Evolutionary conservation across 306 rosid species (phyloP).

Genomic region (Cicer cuneatum): DNA sequence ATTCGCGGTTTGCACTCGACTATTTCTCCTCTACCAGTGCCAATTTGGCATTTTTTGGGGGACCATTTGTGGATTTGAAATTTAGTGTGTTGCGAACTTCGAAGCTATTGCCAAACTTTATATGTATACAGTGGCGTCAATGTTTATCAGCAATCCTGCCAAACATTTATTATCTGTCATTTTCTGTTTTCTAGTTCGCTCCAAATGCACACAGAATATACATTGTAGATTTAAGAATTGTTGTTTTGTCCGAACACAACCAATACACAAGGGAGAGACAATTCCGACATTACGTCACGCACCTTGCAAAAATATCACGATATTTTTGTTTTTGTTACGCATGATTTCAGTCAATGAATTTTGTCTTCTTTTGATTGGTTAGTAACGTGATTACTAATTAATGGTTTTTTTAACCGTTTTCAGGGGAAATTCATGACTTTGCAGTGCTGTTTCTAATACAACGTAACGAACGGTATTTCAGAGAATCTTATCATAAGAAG

Average conservation of each 20-base stretch:
- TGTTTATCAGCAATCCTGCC: slow-evolving; percentile 4
- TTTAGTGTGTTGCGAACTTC: not conserved
- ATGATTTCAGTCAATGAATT: not conserved
- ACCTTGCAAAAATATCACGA: not conserved
- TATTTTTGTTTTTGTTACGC: not conserved
- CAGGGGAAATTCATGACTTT: not conserved
- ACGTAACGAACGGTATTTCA: no score
- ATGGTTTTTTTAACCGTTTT: not conserved
- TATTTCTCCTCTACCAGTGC: not conserved
- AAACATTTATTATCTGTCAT: slow-evolving; percentile 22
- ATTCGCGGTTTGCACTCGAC: no score
- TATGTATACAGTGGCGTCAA: slow-evolving; percentile 16
- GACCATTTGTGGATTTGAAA: not conserved
- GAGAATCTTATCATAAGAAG: no score
- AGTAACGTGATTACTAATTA: not conserved
- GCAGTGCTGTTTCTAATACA: not conserved
- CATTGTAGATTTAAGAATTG: not conserved
- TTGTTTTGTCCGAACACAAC: slow-evolving; percentile 30
- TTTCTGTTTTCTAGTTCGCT: not conserved
- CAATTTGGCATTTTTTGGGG: not conserved
- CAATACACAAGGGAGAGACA: not conserved
- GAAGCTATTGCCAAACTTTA: slow-evolving; percentile 9
- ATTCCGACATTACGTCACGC: not conserved
- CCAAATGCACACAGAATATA: not conserved
- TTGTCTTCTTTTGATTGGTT: not conserved